Conservation (phyloP, 441 rosid species). For the Raphanus hybrid region DNA sequence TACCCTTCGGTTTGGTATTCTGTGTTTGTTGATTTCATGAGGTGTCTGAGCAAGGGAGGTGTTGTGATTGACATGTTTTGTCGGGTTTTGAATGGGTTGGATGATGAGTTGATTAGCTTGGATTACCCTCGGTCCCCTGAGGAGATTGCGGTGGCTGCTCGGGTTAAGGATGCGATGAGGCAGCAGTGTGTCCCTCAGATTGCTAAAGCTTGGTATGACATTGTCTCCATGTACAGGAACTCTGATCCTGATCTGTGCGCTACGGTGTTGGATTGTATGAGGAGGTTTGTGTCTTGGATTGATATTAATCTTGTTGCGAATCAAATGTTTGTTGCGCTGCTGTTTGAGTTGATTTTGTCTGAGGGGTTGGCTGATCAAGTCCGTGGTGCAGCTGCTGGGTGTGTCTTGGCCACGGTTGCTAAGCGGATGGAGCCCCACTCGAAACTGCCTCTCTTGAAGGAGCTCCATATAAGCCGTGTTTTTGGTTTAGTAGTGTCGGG, state of each 20-base stretch:
- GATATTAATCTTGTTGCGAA: constrained; percentile 85
- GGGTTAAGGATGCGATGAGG: constrained; percentile 97
- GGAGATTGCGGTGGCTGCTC: constrained; percentile 65
- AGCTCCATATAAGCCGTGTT: constrained; percentile 69
- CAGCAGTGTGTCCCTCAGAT: constrained; percentile 86
- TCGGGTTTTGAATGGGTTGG: constrained; percentile 85
- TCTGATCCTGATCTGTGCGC: constrained; percentile 75
- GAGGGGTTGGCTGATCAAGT: constrained; percentile 67
- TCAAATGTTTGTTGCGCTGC: constrained; percentile 68
- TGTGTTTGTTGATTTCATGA: constrained; percentile 76
- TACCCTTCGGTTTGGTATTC: constrained; percentile 85
- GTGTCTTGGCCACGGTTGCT: constrained; percentile 81
- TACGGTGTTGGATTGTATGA: constrained; percentile 74
- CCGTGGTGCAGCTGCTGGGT: constrained; percentile 83
- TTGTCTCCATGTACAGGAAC: constrained; percentile 65
- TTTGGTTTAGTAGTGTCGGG: constrained; percentile 68
- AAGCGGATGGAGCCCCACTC: constrained; percentile 85
- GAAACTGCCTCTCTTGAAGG: constrained; percentile 71
- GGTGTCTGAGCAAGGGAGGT: constrained; percentile 63
- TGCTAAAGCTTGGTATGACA: constrained; percentile 83
- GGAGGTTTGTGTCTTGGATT: constrained; percentile 91
- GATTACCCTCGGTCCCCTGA: constrained; percentile 78
- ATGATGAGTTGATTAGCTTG: constrained; percentile 86
- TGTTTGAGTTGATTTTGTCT: constrained; percentile 75
- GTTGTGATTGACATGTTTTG: constrained; percentile 89